Percentiles rank a stretch among this genome's conserved stretches.
phyloP scores from a whole-genome alignment of 257 asterid species.

The Nemophila menziesii region DNA sequence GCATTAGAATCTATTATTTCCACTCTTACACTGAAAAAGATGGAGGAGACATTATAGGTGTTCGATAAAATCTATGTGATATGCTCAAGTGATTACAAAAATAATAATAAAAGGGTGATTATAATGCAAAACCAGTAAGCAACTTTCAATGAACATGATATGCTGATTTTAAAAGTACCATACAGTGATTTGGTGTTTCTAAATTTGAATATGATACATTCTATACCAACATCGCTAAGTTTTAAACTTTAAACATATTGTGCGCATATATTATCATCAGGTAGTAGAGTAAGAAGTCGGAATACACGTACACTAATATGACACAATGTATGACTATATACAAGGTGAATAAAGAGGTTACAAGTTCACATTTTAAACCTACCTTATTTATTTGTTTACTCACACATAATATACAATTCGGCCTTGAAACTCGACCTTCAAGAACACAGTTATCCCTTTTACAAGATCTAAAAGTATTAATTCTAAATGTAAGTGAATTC shows the following conservation, averaged over 20 bases:
- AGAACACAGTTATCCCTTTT: not conserved
- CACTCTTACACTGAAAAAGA: not conserved
- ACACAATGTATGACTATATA: not conserved
- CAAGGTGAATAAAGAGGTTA: too few species aligned
- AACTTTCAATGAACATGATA: not conserved
- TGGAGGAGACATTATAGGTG: not conserved
- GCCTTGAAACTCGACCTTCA: not conserved
- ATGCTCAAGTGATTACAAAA: not conserved
- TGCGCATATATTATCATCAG: not conserved
- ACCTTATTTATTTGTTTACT: not conserved
- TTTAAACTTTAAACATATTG: too few species aligned
- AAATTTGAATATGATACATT: not conserved
- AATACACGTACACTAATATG: too few species aligned
- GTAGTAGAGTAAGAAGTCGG: not conserved
- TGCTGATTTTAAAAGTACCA: not conserved
- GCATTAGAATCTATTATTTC: not conserved
- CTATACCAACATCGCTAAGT: not conserved
- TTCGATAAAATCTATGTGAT: not conserved
- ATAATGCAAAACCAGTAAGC: not conserved
- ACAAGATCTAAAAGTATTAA: too few species aligned
- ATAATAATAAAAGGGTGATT: not conserved
- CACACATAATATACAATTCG: not conserved
- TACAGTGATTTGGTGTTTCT: not conserved
- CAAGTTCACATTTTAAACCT: not conserved
- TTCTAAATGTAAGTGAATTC: too few species aligned